Percentiles rank a stretch among this genome's conserved stretches.
These are phyloP conservation scores for Anaeramoeba flamelloides DNA, from an alignment of 78 protist genomes.

Conservation along the genomic window DNA sequence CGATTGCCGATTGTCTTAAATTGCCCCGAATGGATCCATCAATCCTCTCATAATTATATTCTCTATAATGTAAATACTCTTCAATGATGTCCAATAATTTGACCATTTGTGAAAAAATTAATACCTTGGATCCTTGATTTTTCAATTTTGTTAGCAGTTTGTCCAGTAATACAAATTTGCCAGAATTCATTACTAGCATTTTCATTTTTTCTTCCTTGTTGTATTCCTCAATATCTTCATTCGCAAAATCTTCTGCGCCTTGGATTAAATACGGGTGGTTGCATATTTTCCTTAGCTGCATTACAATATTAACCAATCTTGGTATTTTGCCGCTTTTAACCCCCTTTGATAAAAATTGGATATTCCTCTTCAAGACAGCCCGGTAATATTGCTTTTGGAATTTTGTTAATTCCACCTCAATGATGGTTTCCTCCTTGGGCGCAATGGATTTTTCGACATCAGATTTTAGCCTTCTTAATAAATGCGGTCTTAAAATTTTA, in stretches of 20 bases:
- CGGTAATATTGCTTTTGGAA: conserved; percentile 74
- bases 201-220: neutral
- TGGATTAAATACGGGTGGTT: conserved; percentile 76
- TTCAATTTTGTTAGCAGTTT: conserved; percentile 63
- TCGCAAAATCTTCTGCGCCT: conserved; percentile 34
- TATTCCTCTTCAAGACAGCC: conserved; percentile 67
- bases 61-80: conserved; percentile 43
- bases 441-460: conserved; percentile 72
- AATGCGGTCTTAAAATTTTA: conserved; percentile 62
- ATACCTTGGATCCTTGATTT: conserved; percentile 15
- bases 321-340: conserved; percentile 33
- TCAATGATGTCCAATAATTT: conserved; percentile 66
- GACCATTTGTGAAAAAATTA: conserved; percentile 85
- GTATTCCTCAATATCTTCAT: neutral
- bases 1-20: too few relatives aligned
- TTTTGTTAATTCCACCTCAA: conserved; percentile 62
- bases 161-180: conserved; percentile 74
- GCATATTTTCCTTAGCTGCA: conserved; percentile 86
- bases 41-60: conserved; percentile 49
- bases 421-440: neutral
- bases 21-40: conserved; percentile 56
- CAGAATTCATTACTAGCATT: conserved; percentile 32
- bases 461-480: conserved; percentile 74
- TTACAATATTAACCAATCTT: conserved; percentile 53
- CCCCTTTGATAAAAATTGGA: neutral